Evolutionary conservation across 306 rosid genomes (phyloP).

Genomic region (Boehmeria nivea): DNA sequence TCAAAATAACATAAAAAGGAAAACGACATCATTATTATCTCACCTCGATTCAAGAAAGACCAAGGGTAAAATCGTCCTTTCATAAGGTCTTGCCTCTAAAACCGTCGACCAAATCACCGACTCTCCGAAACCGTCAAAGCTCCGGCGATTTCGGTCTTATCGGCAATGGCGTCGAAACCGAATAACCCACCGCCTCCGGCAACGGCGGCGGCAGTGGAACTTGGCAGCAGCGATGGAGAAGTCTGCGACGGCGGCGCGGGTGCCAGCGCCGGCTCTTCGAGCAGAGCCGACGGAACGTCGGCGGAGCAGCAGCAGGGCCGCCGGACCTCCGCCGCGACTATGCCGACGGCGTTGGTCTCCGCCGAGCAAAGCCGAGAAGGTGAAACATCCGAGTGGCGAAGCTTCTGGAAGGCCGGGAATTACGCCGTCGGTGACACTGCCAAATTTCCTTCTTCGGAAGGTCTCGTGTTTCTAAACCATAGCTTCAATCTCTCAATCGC

Average conservation of each 20-base stretch:
- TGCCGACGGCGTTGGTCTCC: not conserved
- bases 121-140: too few relatives aligned
- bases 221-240: constrained; percentile 38
- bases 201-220: constrained; percentile 9
- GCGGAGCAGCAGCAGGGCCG: not conserved
- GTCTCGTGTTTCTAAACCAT: not conserved
- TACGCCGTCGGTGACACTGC: constrained; percentile 35
- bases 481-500: not conserved
- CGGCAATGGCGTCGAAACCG: constrained; percentile 20
- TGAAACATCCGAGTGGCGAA: constrained; percentile 24
- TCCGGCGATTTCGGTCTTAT: too few relatives aligned
- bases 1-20: too few relatives aligned
- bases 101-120: too few relatives aligned
- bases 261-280: not conserved
- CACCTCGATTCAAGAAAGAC: too few relatives aligned
- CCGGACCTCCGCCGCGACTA: not conserved
- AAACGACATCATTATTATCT: too few relatives aligned
- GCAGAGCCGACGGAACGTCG: constrained; percentile 4
- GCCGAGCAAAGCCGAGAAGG: not conserved
- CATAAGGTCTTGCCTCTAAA: too few relatives aligned
- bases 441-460: constrained; percentile 26
- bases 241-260: constrained; percentile 5
- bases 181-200: constrained; percentile 13
- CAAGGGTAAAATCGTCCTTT: too few relatives aligned
- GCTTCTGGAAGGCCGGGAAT: constrained; percentile 93